Percentiles rank a stretch among this genome's conserved stretches.
These are phyloP conservation scores for Pneumocystis oryctolagi DNA, from an alignment of 1,139 yeast genomes.

Conservation along the genomic window DNA sequence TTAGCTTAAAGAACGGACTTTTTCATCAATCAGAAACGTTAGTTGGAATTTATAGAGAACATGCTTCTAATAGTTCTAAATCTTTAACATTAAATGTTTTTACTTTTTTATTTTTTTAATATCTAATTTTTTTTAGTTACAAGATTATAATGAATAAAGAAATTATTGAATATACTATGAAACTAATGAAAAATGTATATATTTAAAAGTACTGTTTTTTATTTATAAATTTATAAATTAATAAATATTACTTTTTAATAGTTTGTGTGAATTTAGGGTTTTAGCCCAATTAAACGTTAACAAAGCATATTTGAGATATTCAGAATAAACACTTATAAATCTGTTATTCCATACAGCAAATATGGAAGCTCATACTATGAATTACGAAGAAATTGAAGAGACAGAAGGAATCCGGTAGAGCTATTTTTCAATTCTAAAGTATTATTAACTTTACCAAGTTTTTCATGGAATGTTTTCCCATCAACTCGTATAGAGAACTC, in stretches of 20 bases:
- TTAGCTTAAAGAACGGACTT: constrained; percentile 73
- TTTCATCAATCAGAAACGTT: constrained; percentile 81
- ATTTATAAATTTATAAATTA: neutral
- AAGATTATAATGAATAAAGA: neutral
- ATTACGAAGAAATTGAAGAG: constrained; percentile 78
- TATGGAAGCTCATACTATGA: constrained; percentile 24
- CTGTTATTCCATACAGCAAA: constrained; percentile 1
- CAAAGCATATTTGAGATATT: neutral
- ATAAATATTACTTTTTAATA: neutral
- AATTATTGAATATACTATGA: neutral
- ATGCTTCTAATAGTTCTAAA: constrained; percentile 55
- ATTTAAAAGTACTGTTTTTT: neutral
- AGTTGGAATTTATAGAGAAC: constrained; percentile 88
- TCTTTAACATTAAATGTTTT: constrained; percentile 58
- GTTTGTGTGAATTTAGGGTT: neutral
- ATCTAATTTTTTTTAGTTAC: neutral
- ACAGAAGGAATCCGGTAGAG: constrained; percentile 28
- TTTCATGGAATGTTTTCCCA: constrained; percentile 84
- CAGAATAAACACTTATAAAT: neutral
- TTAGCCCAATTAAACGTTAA: neutral
- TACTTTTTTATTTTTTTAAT: neutral
- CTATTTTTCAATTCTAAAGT: neutral
- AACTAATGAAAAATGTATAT: neutral
- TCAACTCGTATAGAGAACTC: constrained; percentile 80
- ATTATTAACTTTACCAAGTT: constrained; percentile 31